These are phyloP conservation scores for Pontederia paniculata DNA, from an alignment of 176 grass and related monocot genomes.

Conservation along the genomic window DNA sequence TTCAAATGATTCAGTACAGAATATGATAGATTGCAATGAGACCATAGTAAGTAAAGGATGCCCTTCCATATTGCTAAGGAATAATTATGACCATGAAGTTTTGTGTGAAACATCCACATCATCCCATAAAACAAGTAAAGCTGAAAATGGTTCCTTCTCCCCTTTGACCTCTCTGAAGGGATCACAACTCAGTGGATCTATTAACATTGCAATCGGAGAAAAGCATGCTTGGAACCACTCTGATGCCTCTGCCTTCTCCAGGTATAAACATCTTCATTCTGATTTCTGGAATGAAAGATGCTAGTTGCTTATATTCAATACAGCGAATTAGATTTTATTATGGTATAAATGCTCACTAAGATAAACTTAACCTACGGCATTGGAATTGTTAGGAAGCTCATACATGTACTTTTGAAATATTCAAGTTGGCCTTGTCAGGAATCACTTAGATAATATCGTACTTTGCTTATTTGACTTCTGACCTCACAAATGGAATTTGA, in stretches of 20 bases:
- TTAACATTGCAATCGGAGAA: slow-evolving; percentile 31
- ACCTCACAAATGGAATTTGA: too few species aligned
- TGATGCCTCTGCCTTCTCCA: slow-evolving; percentile 75
- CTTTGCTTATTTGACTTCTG: too few species aligned
- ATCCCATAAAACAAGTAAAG: slow-evolving; percentile 18
- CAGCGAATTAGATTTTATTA: too few species aligned
- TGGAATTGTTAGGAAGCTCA: too few species aligned
- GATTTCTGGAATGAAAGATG: too few species aligned
- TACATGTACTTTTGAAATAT: too few species aligned
- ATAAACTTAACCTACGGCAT: too few species aligned
- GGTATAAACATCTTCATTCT: slow-evolving; percentile 15
- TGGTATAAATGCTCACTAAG: too few species aligned
- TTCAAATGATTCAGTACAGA: slow-evolving; percentile 28
- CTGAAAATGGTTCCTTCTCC: slow-evolving; percentile 35
- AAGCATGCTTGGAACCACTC: slow-evolving; percentile 83
- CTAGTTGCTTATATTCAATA: too few species aligned
- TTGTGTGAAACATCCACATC: slow-evolving; percentile 29
- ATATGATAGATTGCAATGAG: slow-evolving; percentile 27
- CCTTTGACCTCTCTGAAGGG: slow-evolving; percentile 25
- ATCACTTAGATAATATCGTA: too few species aligned
- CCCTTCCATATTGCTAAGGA: slow-evolving; percentile 29
- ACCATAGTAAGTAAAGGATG: slow-evolving; percentile 30
- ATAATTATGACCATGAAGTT: slow-evolving; percentile 16
- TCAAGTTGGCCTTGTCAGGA: too few species aligned
- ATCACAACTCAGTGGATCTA: slow-evolving; percentile 25